Conservation (phyloP, 352 stramenopile species). For the Achlya hypogyna region DNA sequence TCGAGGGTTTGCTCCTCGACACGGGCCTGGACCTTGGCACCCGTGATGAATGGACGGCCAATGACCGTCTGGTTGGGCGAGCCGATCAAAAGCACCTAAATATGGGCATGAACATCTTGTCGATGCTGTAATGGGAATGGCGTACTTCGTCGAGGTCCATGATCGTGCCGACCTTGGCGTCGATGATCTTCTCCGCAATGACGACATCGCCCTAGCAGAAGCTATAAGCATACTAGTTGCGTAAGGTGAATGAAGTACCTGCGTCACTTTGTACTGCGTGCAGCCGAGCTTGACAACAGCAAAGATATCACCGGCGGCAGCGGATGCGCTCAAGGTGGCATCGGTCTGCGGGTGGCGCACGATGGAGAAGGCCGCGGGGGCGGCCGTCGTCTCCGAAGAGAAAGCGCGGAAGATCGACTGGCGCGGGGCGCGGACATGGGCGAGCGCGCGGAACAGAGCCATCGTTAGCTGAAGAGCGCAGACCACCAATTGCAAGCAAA, state of each 20-base stretch:
- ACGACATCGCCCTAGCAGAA: constrained; percentile 56
- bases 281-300: constrained; percentile 74
- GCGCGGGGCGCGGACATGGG: neutral
- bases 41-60: constrained; percentile 53
- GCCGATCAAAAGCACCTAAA: constrained; percentile 62
- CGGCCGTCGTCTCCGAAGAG: constrained; percentile 12
- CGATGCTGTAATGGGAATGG: constrained; percentile 1
- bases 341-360: constrained; percentile 69
- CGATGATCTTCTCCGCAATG: constrained; percentile 76
- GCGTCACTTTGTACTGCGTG: constrained; percentile 82
- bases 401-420: constrained; percentile 7
- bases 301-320: constrained; percentile 53
- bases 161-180: constrained; percentile 78
- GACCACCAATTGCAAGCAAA: constrained; percentile 4
- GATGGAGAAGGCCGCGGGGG: constrained; percentile 47
- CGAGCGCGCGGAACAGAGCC: constrained; percentile 17
- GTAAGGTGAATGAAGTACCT: constrained; percentile 27
- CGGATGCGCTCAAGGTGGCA: constrained; percentile 39
- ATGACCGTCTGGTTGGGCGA: constrained; percentile 82
- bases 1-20: constrained; percentile 84
- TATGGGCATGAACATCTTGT: neutral
- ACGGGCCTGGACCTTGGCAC: constrained; percentile 61
- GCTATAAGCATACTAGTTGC: constrained; percentile 7
- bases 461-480: constrained; percentile 7
- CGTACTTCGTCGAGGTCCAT: constrained; percentile 65